These are phyloP conservation scores for Hyphopichia wangnamkhiaoensis DNA, from an alignment of 1,139 yeast genomes.

Conservation along the genomic window DNA sequence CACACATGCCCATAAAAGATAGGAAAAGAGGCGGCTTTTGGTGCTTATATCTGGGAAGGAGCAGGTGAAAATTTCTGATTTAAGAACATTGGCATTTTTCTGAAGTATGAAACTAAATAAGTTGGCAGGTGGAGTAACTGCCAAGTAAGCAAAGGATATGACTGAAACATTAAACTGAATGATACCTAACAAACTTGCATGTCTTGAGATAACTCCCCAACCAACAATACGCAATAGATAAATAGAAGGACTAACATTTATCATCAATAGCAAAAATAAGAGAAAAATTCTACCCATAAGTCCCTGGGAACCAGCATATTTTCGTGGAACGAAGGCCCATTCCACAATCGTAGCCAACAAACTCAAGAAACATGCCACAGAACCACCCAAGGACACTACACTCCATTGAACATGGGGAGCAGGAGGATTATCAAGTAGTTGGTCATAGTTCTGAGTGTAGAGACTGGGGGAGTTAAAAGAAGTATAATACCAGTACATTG, in stretches of 20 bases:
- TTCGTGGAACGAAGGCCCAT: conserved; percentile 60
- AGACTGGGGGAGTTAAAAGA: conserved; percentile 75
- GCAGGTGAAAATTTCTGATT: conserved; percentile 38
- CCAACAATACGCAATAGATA: conserved; percentile 59
- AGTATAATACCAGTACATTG: conserved; percentile 82
- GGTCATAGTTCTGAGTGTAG: conserved; percentile 64
- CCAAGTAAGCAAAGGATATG: conserved; percentile 58
- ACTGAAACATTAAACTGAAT: conserved; percentile 63
- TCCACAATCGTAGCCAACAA: conserved; percentile 65
- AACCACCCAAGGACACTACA: conserved; percentile 71
- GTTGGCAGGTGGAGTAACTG: conserved; percentile 52
- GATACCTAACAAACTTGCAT: conserved; percentile 55
- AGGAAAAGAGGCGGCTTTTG: conserved; percentile 57
- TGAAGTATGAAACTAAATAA: conserved; percentile 36
- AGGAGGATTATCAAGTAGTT: conserved; percentile 63
- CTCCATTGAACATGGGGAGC: conserved; percentile 62
- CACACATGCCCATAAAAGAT: conserved; percentile 66
- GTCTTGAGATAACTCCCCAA: conserved; percentile 46
- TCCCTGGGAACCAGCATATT: conserved; percentile 66
- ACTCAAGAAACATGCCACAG: conserved; percentile 65
- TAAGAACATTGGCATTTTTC: conserved; percentile 8
- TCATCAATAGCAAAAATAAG: conserved; percentile 39
- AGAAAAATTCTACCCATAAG: conserved; percentile 45
- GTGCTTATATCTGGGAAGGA: conserved; percentile 56
- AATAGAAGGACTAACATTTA: conserved; percentile 64